A percentile compares a stretch with the other conserved stretches of the same genome.
phyloP scores from a whole-genome alignment of 345 rosid genomes.

The Lumnitzera littorea region DNA sequence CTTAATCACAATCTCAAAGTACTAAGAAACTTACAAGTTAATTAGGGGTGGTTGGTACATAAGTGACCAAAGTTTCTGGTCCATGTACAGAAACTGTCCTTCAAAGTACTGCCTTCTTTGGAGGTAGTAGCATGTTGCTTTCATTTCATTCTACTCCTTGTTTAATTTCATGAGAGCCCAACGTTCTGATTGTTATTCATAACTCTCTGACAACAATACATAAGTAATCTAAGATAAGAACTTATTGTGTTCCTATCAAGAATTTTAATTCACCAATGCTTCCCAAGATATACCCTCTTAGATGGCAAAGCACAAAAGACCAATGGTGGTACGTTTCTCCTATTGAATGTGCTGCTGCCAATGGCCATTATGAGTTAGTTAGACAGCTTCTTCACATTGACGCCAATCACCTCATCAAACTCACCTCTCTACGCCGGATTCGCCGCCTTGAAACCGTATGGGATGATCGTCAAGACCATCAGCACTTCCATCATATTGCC shows the following conservation, averaged over 20 bases:
- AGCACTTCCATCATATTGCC: conserved; percentile 58
- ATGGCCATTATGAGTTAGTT: conserved; percentile 82
- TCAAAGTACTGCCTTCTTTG: too few relatives aligned
- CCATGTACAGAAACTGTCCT: too few relatives aligned
- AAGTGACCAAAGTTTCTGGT: too few relatives aligned
- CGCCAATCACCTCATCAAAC: conserved; percentile 76
- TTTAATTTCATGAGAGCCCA: too few relatives aligned
- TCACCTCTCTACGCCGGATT: conserved; percentile 85
- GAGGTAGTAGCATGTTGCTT: too few relatives aligned
- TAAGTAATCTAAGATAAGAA: too few relatives aligned
- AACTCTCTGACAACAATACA: too few relatives aligned
- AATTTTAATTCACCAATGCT: conserved; percentile 14
- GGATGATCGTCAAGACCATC: conserved; percentile 80
- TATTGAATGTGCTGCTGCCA: conserved; percentile 89
- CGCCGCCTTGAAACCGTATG: conserved; percentile 93
- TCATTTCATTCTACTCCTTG: too few relatives aligned
- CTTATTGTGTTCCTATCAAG: neutral
- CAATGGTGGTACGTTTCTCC: conserved; percentile 99
- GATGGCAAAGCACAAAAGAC: conserved; percentile 95
- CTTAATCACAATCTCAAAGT: too few relatives aligned
- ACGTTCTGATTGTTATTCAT: too few relatives aligned
- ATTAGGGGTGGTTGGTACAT: too few relatives aligned
- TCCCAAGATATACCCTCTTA: conserved; percentile 69
- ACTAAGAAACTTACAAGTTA: too few relatives aligned
- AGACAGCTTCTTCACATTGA: conserved; percentile 80